Conservation (phyloP, 768 basidiomycete species). For the Serendipita indica region DNA sequence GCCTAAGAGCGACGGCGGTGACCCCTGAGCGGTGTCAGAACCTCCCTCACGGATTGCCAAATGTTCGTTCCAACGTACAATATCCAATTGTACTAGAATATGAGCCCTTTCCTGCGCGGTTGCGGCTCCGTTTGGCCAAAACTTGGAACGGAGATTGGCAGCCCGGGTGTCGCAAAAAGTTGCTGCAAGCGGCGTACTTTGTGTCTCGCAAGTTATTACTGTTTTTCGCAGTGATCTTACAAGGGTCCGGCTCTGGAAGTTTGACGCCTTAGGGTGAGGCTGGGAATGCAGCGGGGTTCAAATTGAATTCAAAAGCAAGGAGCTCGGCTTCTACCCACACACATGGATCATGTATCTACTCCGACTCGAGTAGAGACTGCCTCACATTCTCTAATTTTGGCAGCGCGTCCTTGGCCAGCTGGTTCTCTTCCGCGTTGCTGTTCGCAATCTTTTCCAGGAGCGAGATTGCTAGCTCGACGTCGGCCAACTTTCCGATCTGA, state of each 20-base stretch:
- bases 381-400: not conserved
- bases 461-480: slow-evolving; percentile 47
- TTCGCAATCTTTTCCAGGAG: slow-evolving; percentile 58
- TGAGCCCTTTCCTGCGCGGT: not conserved
- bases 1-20: too few species aligned
- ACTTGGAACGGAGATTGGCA: not conserved
- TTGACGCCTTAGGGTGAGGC: not conserved
- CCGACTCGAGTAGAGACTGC: too few species aligned
- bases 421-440: slow-evolving; percentile 61
- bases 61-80: not conserved
- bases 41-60: not conserved
- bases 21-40: not conserved
- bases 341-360: not conserved
- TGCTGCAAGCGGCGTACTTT: not conserved
- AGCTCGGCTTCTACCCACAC: too few species aligned
- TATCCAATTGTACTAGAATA: not conserved
- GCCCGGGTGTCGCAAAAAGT: too few species aligned
- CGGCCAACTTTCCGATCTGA: slow-evolving; percentile 24
- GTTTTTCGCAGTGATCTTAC: too few species aligned
- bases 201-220: not conserved
- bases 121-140: too few species aligned
- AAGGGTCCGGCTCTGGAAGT: too few species aligned
- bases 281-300: too few species aligned
- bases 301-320: not conserved
- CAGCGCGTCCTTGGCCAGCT: slow-evolving; percentile 1